Evolutionary conservation across 2,329 filamentous ascomycete genomes (phyloP), one percentile per base, ranked within the genome.

Genomic region (Diplodia intermedia): DNA sequence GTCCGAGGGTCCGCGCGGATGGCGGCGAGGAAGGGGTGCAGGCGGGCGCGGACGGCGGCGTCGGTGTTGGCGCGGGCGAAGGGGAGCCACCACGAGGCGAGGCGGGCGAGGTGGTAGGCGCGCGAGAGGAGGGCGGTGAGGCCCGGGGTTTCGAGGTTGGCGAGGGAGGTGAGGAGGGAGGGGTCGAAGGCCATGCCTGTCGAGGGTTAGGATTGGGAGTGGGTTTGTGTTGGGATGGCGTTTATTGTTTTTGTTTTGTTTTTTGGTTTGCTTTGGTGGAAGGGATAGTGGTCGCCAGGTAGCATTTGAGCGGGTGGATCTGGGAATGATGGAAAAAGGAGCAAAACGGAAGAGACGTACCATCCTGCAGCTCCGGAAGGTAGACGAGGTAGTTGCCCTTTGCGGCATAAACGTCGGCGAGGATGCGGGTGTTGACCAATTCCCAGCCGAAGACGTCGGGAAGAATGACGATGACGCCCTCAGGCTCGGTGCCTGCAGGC

Each of bases 381-480:
- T 75, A 76, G 62, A 74, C 71, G 20, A 65, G 40, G 61, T 71
- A 76, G 31, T 69, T 68, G 1, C 75, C 75, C 53, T 57, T 66
- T 62, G 73, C 72, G 1, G 78, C 78, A 65, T 77, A 79, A 9
- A 73, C 73, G 65, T 81, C 79, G 11, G 77, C 76, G 8, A 81
- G 72, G 20, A 80, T 76, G 15, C 75, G 71, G 47, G 74, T 78
- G 72, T 80, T 80, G 14, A 75, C 73, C 15, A 79, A 69, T 3
- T 69, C 70, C 72, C 74, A 77, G 20, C 78, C 79, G 66, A 80
- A 80, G 8, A 77, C 75, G 69, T 80, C 78, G 7, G 79, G 75
- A 20, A 80, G 73, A 63, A 81, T 79, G 29, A 79, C 73, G 12
- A 81, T 72, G 53, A 79, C 73, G 60, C 77, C 79, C 66, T 75